Percentiles rank a stretch among this genome's conserved stretches.
These are phyloP conservation scores for Barnettozyma salicaria DNA, from an alignment of 805 yeast species.

Conservation along the genomic window DNA sequence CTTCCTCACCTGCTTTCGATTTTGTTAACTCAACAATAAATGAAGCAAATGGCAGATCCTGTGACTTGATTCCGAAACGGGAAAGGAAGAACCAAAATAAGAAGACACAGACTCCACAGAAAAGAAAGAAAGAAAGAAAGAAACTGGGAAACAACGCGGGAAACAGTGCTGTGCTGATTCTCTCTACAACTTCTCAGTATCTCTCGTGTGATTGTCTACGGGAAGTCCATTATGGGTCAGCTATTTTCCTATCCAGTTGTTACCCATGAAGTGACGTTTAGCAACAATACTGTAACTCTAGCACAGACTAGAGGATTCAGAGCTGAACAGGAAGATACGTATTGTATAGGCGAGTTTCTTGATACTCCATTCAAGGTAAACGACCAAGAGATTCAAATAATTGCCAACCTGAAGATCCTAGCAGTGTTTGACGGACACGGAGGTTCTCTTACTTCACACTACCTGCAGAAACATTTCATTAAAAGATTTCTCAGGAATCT, in stretches of 20 bases:
- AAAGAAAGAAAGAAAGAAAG: too few relatives aligned
- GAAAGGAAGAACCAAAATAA: too few relatives aligned
- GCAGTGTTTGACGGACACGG: conserved; percentile 86
- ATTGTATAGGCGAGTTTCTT: conserved; percentile 42
- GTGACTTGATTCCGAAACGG: too few relatives aligned
- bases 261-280: conserved; percentile 36
- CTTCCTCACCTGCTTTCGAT: too few relatives aligned
- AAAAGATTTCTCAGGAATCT: conserved; percentile 15
- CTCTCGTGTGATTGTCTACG: background rate
- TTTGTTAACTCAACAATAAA: too few relatives aligned
- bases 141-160: too few relatives aligned
- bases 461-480: conserved; percentile 35
- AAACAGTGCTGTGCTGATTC: too few relatives aligned
- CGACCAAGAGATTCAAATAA: conserved; percentile 16
- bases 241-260: conserved; percentile 65
- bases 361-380: conserved; percentile 27
- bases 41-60: too few relatives aligned
- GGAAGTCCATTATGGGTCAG: conserved; percentile 53
- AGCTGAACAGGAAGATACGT: conserved; percentile 72
- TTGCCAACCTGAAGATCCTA: conserved; percentile 38
- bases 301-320: conserved; percentile 81
- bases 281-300: conserved; percentile 45
- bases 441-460: conserved; percentile 55
- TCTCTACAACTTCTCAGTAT: background rate
- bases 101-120: too few relatives aligned